These are phyloP conservation scores for Ambrosiella cleistominuta DNA, from an alignment of 2,329 filamentous ascomycete species.

Conservation along the genomic window DNA sequence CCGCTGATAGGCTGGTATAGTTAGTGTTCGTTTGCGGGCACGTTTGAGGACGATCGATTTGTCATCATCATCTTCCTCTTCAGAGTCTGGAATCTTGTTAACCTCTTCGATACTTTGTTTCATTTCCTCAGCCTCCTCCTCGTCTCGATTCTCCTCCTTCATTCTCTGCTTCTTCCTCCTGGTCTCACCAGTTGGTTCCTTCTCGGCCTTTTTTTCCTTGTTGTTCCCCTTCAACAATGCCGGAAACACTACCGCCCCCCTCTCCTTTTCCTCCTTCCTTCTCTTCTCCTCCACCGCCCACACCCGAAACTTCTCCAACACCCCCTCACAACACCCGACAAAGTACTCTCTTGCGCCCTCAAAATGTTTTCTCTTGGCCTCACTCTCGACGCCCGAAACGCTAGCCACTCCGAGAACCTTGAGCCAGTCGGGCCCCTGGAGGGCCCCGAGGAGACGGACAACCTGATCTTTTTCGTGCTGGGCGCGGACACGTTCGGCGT, in stretches of 20 bases:
- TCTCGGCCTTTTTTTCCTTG: neutral
- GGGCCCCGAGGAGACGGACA: conserved; percentile 53
- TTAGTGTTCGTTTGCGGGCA: neutral
- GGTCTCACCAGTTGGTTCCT: neutral
- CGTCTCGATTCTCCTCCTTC: neutral
- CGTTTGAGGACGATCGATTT: neutral
- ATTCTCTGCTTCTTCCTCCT: neutral
- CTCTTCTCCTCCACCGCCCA: conserved; percentile 87
- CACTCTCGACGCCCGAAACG: conserved; percentile 36
- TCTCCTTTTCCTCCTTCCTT: conserved; percentile 59
- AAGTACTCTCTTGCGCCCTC: conserved; percentile 75
- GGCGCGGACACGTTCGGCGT: conserved; percentile 45
- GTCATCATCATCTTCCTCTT: neutral
- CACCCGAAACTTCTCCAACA: conserved; percentile 70
- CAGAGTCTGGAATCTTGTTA: neutral
- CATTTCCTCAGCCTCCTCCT: neutral
- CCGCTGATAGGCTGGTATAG: neutral
- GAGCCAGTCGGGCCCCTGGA: conserved; percentile 86
- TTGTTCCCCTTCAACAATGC: conserved; percentile 15
- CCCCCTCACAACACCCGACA: conserved; percentile 60
- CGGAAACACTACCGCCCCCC: conserved; percentile 20
- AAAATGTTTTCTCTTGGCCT: conserved; percentile 70
- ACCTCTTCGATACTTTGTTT: neutral
- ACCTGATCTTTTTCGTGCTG: conserved; percentile 52
- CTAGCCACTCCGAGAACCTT: conserved; percentile 78